Conservation (phyloP, 1,284 basidiomycete genomes). For the Puccinia coronata region DNA sequence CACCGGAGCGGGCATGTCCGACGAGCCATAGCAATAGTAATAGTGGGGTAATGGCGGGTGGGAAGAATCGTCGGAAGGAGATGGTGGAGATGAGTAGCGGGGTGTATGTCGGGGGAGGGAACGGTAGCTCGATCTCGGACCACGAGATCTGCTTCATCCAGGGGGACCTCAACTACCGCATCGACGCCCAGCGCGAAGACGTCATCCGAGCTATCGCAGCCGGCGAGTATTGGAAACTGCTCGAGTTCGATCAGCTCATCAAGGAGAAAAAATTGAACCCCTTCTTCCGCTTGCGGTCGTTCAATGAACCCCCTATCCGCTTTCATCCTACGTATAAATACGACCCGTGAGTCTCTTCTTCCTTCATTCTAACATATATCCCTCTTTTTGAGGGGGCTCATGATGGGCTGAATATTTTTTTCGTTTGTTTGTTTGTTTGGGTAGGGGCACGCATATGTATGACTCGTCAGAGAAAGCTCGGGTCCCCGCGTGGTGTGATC, state of each 20-base stretch:
- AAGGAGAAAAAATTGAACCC: constrained; percentile 85
- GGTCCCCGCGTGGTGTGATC: constrained; percentile 93
- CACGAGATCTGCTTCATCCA: constrained; percentile 90
- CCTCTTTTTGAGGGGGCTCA: not conserved
- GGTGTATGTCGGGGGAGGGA: constrained; percentile 79
- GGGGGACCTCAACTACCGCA: constrained; percentile 85
- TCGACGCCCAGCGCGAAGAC: constrained; percentile 81
- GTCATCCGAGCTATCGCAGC: constrained; percentile 71
- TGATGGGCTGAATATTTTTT: constrained; percentile 52
- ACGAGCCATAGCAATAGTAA: not conserved
- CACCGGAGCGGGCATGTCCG: constrained; percentile 61
- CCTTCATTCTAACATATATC: not conserved
- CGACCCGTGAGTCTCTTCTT: constrained; percentile 64
- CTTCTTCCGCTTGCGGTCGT: constrained; percentile 77
- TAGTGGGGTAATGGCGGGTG: not conserved
- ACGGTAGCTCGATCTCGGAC: constrained; percentile 89
- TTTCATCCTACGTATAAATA: constrained; percentile 97
- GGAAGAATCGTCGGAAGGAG: not conserved
- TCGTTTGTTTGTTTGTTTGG: not conserved
- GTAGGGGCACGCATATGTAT: constrained; percentile 67
- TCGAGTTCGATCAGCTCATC: constrained; percentile 80
- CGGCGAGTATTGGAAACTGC: constrained; percentile 68
- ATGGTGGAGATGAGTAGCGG: not conserved
- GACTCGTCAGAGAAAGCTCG: constrained; percentile 86
- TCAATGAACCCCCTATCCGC: constrained; percentile 76